A percentile compares a stretch with the other conserved stretches of the same genome.
Evolutionary conservation across 257 asterid genomes (phyloP).

Genomic region (Gentiana macrophylla): DNA sequence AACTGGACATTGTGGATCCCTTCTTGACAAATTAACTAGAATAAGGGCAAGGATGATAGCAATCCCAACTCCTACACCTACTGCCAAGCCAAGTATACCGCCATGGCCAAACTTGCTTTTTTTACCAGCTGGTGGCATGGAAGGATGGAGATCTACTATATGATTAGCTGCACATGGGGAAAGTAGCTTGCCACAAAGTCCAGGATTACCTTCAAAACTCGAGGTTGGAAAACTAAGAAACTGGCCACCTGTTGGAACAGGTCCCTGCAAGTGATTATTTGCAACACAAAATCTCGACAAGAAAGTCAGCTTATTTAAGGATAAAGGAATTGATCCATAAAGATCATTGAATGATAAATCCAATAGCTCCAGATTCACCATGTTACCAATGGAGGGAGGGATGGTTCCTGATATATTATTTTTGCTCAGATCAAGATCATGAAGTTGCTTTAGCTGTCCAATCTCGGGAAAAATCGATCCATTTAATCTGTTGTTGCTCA

Average conservation of each 20-base stretch:
- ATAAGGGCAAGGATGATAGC: conserved; percentile 49
- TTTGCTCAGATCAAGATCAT: conserved; percentile 68
- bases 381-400: conserved; percentile 59
- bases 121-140: conserved; percentile 14
- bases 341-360: conserved; percentile 78
- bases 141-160: conserved; percentile 21
- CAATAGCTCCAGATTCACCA: conserved; percentile 66
- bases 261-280: conserved; percentile 60
- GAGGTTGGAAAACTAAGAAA: conserved; percentile 82
- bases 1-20: conserved; percentile 38
- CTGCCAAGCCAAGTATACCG: conserved; percentile 51
- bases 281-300: conserved; percentile 85
- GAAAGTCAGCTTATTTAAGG: conserved; percentile 70
- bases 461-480: conserved; percentile 67
- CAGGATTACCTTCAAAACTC: conserved; percentile 87
- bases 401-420: conserved; percentile 65
- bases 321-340: conserved; percentile 67
- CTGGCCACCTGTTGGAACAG: conserved; percentile 85
- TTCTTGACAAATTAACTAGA: conserved; percentile 46
- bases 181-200: conserved; percentile 57
- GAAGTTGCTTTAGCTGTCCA: conserved; percentile 67
- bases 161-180: conserved; percentile 47
- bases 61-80: conserved; percentile 52
- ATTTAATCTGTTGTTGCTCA: conserved; percentile 59
- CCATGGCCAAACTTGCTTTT: conserved; percentile 24